These are phyloP conservation scores for Turritis glabra DNA, from an alignment of 345 rosid genomes.

Conservation along the genomic window DNA sequence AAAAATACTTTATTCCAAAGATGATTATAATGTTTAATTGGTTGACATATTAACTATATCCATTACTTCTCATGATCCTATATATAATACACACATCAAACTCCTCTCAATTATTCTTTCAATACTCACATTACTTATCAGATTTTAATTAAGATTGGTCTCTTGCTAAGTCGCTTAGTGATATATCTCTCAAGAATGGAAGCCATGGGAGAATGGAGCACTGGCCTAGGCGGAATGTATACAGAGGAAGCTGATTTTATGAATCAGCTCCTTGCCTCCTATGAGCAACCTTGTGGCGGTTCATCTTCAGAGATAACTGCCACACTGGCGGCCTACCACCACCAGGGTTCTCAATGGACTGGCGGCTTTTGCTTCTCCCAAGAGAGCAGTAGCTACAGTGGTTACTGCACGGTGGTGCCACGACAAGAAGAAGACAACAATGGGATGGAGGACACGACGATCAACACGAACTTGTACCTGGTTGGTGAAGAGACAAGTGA, in stretches of 20 bases:
- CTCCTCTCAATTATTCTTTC: constrained; percentile 26
- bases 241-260: constrained; percentile 74
- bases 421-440: constrained; percentile 37
- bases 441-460: constrained; percentile 40
- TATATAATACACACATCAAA: constrained; percentile 22
- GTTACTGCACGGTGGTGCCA: constrained; percentile 21
- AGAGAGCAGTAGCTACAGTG: constrained; percentile 39
- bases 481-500: constrained; percentile 45
- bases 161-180: neutral
- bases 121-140: neutral
- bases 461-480: constrained; percentile 46
- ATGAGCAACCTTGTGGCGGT: constrained; percentile 32
- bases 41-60: constrained; percentile 26
- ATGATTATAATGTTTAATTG: constrained; percentile 21
- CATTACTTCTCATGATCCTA: constrained; percentile 37
- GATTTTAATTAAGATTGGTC: neutral
- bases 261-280: constrained; percentile 58
- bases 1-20: constrained; percentile 1
- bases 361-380: constrained; percentile 39
- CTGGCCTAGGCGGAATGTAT: constrained; percentile 50
- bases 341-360: constrained; percentile 11
- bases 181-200: constrained; percentile 40
- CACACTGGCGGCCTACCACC: constrained; percentile 22
- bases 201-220: constrained; percentile 59
- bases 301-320: constrained; percentile 25